These are phyloP conservation scores for Meyerozyma carpophila DNA, from an alignment of 1,139 yeast genomes.

Conservation along the genomic window DNA sequence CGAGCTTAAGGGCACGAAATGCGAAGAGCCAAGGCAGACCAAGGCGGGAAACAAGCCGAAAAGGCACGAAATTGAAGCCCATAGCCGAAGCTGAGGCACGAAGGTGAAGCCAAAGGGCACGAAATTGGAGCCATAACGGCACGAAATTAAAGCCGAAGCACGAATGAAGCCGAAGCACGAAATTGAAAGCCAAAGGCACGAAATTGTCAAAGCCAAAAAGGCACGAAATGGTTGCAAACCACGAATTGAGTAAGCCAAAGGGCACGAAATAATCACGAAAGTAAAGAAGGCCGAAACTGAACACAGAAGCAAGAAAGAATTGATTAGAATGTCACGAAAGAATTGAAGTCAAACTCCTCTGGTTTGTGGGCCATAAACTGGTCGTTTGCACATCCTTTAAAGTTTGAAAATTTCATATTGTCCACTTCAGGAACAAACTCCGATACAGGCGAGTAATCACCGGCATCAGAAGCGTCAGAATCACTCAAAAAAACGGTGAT, in stretches of 20 bases:
- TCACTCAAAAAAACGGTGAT: slow-evolving; percentile 11
- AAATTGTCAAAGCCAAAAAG: not conserved
- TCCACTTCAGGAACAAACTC: slow-evolving; percentile 18
- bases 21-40: not conserved
- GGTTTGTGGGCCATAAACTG: slow-evolving; percentile 21
- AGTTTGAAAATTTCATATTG: slow-evolving; percentile 5
- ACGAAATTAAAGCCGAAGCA: not conserved
- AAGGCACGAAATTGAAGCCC: not conserved
- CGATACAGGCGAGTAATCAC: slow-evolving; percentile 17
- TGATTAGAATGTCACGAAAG: slow-evolving; percentile 22
- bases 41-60: not conserved
- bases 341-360: slow-evolving; percentile 27
- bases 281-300: too few relatives aligned
- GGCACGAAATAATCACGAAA: not conserved
- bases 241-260: not conserved
- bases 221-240: slow-evolving; percentile 1
- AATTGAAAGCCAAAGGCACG: not conserved
- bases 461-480: not conserved
- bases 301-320: not conserved
- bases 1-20: slow-evolving; percentile 1
- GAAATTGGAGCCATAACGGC: not conserved
- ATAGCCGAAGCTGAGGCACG: too few relatives aligned
- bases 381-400: slow-evolving; percentile 16
- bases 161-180: slow-evolving; percentile 1
- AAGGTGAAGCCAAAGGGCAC: not conserved